Base-by-base conservation (phyloP, 148 eudicot genomes). In the Gaultheria prostrata region DNA sequence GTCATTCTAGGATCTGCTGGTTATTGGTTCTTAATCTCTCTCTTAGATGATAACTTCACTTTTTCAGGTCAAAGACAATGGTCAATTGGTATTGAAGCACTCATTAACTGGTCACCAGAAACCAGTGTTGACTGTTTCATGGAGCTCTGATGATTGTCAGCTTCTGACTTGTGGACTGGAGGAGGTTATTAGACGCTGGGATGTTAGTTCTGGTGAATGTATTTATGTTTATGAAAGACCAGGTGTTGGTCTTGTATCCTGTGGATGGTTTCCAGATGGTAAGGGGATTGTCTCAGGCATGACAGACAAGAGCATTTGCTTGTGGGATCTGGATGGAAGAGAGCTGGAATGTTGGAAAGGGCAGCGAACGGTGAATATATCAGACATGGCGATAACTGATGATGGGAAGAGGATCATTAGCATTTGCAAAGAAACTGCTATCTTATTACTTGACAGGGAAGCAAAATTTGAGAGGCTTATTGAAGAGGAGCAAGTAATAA, bases 221-320 rank as follows among this genome's bases (percentile, higher is more conserved):
- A 93, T 94, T 45, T 89, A 88, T 85, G 83, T 90, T 53, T 96
- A 93, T 80, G 92, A 91, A 80, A 96, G 87, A 85, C 87, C 82
- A 63, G 90, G 89, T 79, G 79, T 89, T 73, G 92, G 93, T 82
- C 81, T 89, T n/a, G 79, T 94, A 53, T 96, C 99, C 4, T 96
- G 99, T 88, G 98, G 87, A 26, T 96, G 99, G 99, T 88, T 89
- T 61, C 92, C 94, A 48, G 97, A 96, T 89, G 95, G 94, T 18
- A 88, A 90, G 71, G 87, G 89, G 61, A 85, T 93, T 80, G 90
- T 90, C 51, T 79, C 89, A 51, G 97, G 99, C 56, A 85, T 90
- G 61, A 86, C 90, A 9, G 98, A 94, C 85, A 94, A 90, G 86
- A 92, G 92, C 89, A 93, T 94, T 77, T 85, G 89, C 91, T 79